Percentiles rank a stretch among this genome's conserved stretches.
Evolutionary conservation across 2,329 filamentous ascomycete genomes (phyloP).

Genomic region (Chrysoporthe puriensis): DNA sequence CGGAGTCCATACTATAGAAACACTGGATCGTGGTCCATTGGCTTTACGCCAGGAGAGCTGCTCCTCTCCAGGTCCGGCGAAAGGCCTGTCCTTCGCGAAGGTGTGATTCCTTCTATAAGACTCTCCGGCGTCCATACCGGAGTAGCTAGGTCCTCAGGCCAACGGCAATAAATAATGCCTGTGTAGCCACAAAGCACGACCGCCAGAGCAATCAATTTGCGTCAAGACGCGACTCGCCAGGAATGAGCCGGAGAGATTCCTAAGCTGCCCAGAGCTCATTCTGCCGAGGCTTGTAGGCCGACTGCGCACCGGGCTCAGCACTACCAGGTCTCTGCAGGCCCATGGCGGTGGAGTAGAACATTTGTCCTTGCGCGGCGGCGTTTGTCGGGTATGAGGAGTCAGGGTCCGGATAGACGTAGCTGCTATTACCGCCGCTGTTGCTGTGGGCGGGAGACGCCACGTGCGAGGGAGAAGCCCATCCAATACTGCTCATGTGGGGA

Average conservation of each 20-base stretch:
- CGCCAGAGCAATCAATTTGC: too few species aligned
- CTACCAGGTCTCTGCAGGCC: constrained; percentile 72
- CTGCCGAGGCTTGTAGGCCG: constrained; percentile 62
- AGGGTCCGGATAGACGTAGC: constrained; percentile 81
- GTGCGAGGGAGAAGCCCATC: constrained; percentile 86
- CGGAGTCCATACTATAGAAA: constrained; percentile 11
- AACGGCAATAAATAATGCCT: neutral
- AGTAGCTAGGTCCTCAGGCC: neutral
- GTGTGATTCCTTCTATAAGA: neutral
- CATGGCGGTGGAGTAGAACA: constrained; percentile 67
- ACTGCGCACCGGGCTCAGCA: constrained; percentile 65
- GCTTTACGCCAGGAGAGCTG: neutral
- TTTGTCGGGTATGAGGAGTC: constrained; percentile 67
- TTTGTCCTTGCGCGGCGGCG: constrained; percentile 59
- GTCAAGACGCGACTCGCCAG: neutral
- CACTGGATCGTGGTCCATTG: constrained; percentile 7
- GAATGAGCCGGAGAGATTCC: neutral
- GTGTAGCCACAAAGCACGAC: neutral
- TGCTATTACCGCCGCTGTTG: constrained; percentile 53
- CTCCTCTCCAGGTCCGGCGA: neutral
- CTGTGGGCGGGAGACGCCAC: constrained; percentile 69
- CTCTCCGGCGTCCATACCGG: neutral
- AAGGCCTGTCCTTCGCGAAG: neutral
- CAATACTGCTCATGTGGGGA: constrained; percentile 79
- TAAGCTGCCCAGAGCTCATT: constrained; percentile 55